Evolutionary conservation across 306 rosid genomes (phyloP), one percentile per base, ranked within the genome.

Genomic region (Cyclanthera cordifolia): DNA sequence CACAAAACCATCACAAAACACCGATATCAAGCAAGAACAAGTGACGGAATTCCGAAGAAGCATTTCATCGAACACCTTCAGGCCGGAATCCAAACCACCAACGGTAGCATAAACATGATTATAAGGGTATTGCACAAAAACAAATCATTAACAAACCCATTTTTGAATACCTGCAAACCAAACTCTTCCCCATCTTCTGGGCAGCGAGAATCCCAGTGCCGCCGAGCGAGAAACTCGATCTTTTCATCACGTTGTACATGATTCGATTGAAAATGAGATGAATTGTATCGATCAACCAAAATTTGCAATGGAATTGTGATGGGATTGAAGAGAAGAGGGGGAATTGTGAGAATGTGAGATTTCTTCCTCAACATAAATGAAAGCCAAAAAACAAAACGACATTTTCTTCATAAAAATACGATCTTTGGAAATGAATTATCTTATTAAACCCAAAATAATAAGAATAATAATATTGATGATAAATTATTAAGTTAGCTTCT

Each of bases 21-120:
- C 97, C 0, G 95, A 81, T 78, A 91, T 79, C 70, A 91, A 76
- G 60, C 95, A 86, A 74, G 95, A 82, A 96, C 97, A 88, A 6
- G 97, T 80, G 71, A 91, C 88, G 8, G 65, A 78, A 76, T 87
- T 91, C 79, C 79, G 83, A 4, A 81, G 81, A 0, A 80, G 87
- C 91, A 88, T 87, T 88, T 85, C 90, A 46, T 81, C 90, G 58
- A 91, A 91, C 82, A 82, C 43, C 51, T 87, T 75, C 21, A 79
- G 76, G 11, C 95, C 91, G 4, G 80, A 77, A 73, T 57, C 74
- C 77, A 91, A 30, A 15, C 78, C 76, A 23, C 78, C 76, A 55
- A 67, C 58, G 74, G 86, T 82, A 19, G 80, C 81, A 25, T 88
- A 91, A 9, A 81, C 48, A 67, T 87, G 85, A 47, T n/a, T n/a